Base-by-base conservation (phyloP, 2,329 filamentous ascomycete species). In the Trichoderma sp. region DNA sequence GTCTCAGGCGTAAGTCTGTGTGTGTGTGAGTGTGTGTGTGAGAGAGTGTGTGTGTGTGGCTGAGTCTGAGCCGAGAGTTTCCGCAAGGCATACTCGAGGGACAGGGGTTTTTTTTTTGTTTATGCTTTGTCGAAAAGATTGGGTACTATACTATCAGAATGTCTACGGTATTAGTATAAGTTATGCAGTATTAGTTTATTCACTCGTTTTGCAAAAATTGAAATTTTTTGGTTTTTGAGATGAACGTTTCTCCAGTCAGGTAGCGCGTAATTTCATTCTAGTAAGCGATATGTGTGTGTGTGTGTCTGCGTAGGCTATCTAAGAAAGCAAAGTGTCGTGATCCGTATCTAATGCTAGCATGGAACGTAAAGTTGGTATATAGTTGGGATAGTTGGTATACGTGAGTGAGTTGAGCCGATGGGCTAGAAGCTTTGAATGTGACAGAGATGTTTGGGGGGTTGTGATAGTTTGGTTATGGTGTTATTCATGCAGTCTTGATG, bases 241-340 rank as follows among this genome's bases (percentile, higher is more conserved):
- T n/a, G n/a, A 27, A 7, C 32, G 52, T 32, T 19, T 48, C 17
- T 27, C n/a, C 25, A 45, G 63, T 65, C 52, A 56, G 52, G 34
- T 57, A 65, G 48, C 61, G 37, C 63, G 50, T 53, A 65, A 56
- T 65, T 56, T 64, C 60, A 64, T 64, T 64, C 60, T 64, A 64
- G 60, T 54, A 29, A 48, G 42, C 13, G 42, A 48, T 54, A 32
- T 53, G 50, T 29, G 52, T 54, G 19, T 6, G 17, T 42, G 52
- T 34, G 29, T 64, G 48, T 42, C 17, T 65, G 63, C 19, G 63
- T 57, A 57, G 52, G 50, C 63, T 56, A 56, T 42, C 52, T 65
- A 65, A 45, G 4, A 45, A 64, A 52, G 48, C 29, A 29, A 63
- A 63, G 50, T 39, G 48, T 63, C 59, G 59, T 63, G 34, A 63